Evolutionary conservation across 805 yeast genomes (phyloP), one percentile per base, ranked within the genome.

Genomic region (Candida xiaguanensis): DNA sequence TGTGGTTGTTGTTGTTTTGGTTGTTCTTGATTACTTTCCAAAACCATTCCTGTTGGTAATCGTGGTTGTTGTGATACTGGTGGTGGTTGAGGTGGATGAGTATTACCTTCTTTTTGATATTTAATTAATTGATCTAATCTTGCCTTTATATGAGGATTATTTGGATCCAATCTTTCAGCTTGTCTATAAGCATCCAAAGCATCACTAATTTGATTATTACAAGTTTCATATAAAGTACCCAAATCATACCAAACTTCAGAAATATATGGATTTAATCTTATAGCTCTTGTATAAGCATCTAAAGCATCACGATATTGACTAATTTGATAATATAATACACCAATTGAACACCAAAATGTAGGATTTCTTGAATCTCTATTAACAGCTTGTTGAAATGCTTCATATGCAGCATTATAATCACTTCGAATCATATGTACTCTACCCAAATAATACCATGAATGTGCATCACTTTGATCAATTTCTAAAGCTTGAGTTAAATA

Each of bases 161-260:
- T 85, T 30, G 98, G 97, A 57, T 93, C 98, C 50, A 93, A 77
- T 38, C 95, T 80, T 25, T 95, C 95, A 4, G 99, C 99, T 48
- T 95, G 93, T 54, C 86, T 86, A 59, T 93, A 93, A 2, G 99
- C 99, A 63, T 93, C 98, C 47, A 93, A 69, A 1, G 99, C 99
- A 60, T 93, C 99, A 44, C 82, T 77, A 43, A 89, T 76, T 65
- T 93, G 99, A 65, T 91, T 90, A 65, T 90, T 93, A 67, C 99
- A 93, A 25, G 97, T 88, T 65, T 93, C 99, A 61, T 93, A 93
- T 30, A 93, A 69, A 5, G 98, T 93, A 43, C 99, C 99, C 56
- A 93, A 75, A 64, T 93, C 99, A 64, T 93, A 93, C 99, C 99
- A 93, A 18, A 93, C 99, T 63, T 93, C 99, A 44, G 93, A 80